Conservation (phyloP, 2,329 filamentous ascomycete species). For the Coniella lustricola region DNA sequence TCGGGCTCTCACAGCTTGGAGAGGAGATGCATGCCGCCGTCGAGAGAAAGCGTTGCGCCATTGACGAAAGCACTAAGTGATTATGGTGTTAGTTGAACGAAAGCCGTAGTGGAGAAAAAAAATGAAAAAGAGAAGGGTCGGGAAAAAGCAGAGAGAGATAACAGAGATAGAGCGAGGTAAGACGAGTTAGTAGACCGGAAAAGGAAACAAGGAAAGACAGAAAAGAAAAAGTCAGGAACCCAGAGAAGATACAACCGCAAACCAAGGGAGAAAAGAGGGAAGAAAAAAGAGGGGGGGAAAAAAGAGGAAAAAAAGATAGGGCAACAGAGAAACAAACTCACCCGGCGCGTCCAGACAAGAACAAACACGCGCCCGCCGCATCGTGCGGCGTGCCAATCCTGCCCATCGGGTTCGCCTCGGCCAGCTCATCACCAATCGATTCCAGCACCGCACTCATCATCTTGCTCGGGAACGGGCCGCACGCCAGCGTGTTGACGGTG, state of each 20-base stretch:
- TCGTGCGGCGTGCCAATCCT: slow-evolving; percentile 62
- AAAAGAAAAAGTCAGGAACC: too few relatives aligned
- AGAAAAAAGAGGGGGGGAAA: neutral
- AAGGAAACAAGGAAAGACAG: too few relatives aligned
- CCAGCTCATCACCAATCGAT: slow-evolving; percentile 46
- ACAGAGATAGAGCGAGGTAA: too few relatives aligned
- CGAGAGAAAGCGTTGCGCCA: slow-evolving; percentile 55
- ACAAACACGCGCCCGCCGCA: slow-evolving; percentile 65
- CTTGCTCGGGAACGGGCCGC: slow-evolving; percentile 62
- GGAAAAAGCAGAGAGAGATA: too few relatives aligned
- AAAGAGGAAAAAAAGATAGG: too few relatives aligned
- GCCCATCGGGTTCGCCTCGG: slow-evolving; percentile 53
- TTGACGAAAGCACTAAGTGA: slow-evolving; percentile 50
- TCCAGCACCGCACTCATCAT: slow-evolving; percentile 60
- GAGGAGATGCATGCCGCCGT: slow-evolving; percentile 46
- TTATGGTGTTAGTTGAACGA: neutral
- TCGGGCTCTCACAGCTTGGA: slow-evolving; percentile 40
- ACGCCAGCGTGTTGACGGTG: slow-evolving; percentile 63
- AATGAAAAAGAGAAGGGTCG: too few relatives aligned
- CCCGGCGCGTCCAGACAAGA: slow-evolving; percentile 61
- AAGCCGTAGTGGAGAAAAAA: neutral
- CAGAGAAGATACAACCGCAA: too few relatives aligned
- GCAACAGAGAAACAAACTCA: too few relatives aligned
- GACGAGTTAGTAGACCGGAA: too few relatives aligned
- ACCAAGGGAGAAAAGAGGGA: neutral